A percentile compares a stretch with the other conserved stretches of the same genome.
Conservation (phyloP, 1,139 yeast species). For the Pichia sp. region DNA sequence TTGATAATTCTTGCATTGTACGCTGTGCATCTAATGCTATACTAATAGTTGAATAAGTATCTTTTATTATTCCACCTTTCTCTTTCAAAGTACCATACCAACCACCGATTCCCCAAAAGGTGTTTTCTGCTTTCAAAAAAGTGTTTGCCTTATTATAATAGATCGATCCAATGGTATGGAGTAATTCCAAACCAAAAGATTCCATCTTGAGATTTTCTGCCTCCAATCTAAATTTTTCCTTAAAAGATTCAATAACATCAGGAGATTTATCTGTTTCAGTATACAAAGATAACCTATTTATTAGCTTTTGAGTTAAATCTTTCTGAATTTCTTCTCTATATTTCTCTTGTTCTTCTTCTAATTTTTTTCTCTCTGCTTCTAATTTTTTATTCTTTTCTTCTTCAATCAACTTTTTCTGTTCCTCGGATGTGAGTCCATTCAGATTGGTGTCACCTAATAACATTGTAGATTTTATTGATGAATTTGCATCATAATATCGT, state of each 20-base stretch:
- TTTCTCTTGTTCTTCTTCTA: conserved; percentile 68
- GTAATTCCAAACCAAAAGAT: conserved; percentile 70
- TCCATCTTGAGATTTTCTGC: conserved; percentile 78
- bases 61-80: conserved; percentile 82
- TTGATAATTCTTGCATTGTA: conserved; percentile 77
- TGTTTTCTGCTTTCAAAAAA: conserved; percentile 38
- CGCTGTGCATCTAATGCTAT: conserved; percentile 88
- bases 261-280: conserved; percentile 77
- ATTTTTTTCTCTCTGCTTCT: conserved; percentile 62
- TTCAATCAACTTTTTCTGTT: conserved; percentile 27
- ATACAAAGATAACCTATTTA: conserved; percentile 61
- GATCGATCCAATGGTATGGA: conserved; percentile 67
- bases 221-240: conserved; percentile 65
- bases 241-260: conserved; percentile 63
- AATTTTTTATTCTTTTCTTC: conserved; percentile 41
- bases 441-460: conserved; percentile 22
- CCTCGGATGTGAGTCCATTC: conserved; percentile 24
- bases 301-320: conserved; percentile 55
- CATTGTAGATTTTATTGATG: conserved; percentile 2
- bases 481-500: conserved; percentile 8
- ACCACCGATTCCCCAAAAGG: conserved; percentile 77
- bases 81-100: conserved; percentile 80
- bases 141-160: conserved; percentile 56
- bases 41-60: conserved; percentile 80
- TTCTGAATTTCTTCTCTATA: conserved; percentile 69